Percentiles rank a stretch among this genome's conserved stretches.
phyloP scores from a whole-genome alignment of 495 filamentous ascomycete genomes.

The Sabuloglossum arenarium region DNA sequence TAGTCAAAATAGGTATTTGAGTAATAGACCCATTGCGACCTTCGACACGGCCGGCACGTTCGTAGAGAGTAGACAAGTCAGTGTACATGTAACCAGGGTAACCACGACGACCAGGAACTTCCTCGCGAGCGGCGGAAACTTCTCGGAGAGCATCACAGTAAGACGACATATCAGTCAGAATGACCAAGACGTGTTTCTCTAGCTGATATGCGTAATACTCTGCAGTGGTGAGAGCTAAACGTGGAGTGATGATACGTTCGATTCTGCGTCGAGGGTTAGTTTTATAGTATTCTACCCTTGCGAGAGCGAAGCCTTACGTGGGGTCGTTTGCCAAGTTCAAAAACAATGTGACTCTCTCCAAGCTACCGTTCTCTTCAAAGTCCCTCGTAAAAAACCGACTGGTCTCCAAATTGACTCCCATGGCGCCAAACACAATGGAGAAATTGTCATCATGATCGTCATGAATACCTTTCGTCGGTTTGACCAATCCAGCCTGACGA shows the following conservation, averaged over 20 bases:
- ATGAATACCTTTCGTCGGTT: conserved; percentile 85
- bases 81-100: conserved; percentile 99
- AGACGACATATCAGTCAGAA: conserved; percentile 91
- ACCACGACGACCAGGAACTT: conserved; percentile 98
- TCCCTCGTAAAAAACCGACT: conserved; percentile 95
- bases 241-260: conserved; percentile 98
- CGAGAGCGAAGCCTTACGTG: conserved; percentile 33
- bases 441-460: conserved; percentile 98
- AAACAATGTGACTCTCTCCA: conserved; percentile 94
- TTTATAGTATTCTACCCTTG: neutral
- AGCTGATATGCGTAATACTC: conserved; percentile 99
- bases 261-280: conserved; percentile 33
- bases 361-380: conserved; percentile 97
- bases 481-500: conserved; percentile 83
- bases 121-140: conserved; percentile 92
- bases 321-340: conserved; percentile 98
- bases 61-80: conserved; percentile 98
- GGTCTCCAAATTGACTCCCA: conserved; percentile 99
- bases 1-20: conserved; percentile 95
- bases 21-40: conserved; percentile 97
- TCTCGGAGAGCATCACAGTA: conserved; percentile 99
- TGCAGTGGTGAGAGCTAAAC: conserved; percentile 92
- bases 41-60: conserved; percentile 94
- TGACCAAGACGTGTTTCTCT: conserved; percentile 98
- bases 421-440: conserved; percentile 96